Percentiles rank a stretch among this genome's conserved stretches.
Conservation (phyloP, 1,284 basidiomycete species). For the Ceratobasidium sp. region DNA sequence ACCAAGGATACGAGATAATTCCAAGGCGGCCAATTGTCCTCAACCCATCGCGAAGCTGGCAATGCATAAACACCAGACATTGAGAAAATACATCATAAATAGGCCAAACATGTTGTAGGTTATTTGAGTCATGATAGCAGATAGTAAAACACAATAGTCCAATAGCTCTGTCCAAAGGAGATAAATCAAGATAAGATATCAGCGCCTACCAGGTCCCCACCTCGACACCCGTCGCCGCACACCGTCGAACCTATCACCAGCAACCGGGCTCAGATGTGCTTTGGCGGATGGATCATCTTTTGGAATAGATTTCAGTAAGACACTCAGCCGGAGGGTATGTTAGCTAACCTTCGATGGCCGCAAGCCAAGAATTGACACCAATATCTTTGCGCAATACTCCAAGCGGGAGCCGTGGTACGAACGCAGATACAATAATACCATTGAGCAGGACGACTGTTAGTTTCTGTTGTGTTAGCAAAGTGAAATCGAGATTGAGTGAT, state of each 20-base stretch:
- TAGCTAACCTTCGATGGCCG: constrained; percentile 29
- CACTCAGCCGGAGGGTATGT: neutral
- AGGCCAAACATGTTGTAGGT: too few species aligned
- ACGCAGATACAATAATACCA: constrained; percentile 22
- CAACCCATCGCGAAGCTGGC: too few species aligned
- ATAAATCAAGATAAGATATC: neutral
- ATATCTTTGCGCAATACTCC: constrained; percentile 38
- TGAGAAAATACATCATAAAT: too few species aligned
- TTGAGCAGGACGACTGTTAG: constrained; percentile 11
- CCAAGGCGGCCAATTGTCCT: too few species aligned
- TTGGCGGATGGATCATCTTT: constrained; percentile 22
- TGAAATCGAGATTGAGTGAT: neutral
- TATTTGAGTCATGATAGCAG: too few species aligned
- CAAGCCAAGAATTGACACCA: constrained; percentile 31
- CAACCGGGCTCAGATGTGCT: constrained; percentile 20
- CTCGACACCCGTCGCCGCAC: neutral
- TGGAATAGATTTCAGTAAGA: neutral
- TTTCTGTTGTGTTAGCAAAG: neutral
- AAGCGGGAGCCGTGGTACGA: constrained; percentile 22
- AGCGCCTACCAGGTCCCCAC: neutral
- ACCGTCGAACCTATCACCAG: constrained; percentile 5
- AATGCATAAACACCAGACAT: too few species aligned
- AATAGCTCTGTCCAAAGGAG: too few species aligned
- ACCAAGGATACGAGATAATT: too few species aligned
- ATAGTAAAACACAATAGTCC: too few species aligned